Conservation (phyloP, 495 filamentous ascomycete species). For the Acidomyces sp. region DNA sequence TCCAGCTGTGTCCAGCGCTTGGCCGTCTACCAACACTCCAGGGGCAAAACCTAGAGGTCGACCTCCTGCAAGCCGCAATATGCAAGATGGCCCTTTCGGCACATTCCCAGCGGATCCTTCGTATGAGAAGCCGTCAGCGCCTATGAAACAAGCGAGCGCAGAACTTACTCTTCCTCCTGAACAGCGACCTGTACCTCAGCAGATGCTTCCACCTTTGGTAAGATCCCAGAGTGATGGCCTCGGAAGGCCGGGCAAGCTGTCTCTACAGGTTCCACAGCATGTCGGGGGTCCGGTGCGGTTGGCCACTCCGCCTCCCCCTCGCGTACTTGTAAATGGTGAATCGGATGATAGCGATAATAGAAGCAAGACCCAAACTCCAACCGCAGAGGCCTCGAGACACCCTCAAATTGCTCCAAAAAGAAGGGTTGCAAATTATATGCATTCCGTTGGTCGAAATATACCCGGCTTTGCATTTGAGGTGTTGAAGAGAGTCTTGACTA, state of each 20-base stretch:
- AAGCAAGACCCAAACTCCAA: conserved; percentile 1
- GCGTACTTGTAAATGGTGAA: conserved; percentile 12
- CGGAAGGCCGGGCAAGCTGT: conserved; percentile 33
- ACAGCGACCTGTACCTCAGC: not conserved
- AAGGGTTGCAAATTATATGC: not conserved
- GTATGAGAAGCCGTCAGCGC: conserved; percentile 16
- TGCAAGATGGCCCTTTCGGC: conserved; percentile 67
- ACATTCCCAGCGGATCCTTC: conserved; percentile 68
- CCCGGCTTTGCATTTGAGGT: conserved; percentile 15
- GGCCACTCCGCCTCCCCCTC: conserved; percentile 35
- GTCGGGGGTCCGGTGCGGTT: conserved; percentile 61
- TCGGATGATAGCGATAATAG: conserved; percentile 5
- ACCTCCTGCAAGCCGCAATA: conserved; percentile 66
- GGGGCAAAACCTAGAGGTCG: conserved; percentile 70
- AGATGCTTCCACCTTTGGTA: conserved; percentile 26
- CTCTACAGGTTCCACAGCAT: conserved; percentile 69
- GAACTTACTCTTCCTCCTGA: not conserved
- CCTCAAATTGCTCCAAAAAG: not conserved
- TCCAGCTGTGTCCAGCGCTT: conserved; percentile 88
- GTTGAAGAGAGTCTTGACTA: conserved; percentile 27
- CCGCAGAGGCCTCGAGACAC: not conserved
- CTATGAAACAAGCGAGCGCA: not conserved
- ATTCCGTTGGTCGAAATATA: not conserved
- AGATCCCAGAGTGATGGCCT: conserved; percentile 18
- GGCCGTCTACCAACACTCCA: conserved; percentile 57